These are phyloP conservation scores for Penicillium daleae DNA, from an alignment of 495 filamentous ascomycete species.

Conservation along the genomic window DNA sequence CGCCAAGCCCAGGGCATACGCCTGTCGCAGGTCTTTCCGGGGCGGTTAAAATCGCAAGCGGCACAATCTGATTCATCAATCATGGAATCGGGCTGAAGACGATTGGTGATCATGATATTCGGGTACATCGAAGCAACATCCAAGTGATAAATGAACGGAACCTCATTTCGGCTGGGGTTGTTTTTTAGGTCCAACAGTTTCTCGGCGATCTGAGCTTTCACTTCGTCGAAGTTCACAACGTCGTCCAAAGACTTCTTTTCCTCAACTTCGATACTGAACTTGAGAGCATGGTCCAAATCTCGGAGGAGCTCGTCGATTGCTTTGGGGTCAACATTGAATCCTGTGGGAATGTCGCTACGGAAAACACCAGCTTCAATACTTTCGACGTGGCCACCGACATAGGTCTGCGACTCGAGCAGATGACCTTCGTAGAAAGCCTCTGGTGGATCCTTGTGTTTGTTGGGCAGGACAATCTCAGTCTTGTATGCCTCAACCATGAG, in stretches of 20 bases:
- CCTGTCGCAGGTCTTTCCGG: conserved; percentile 95
- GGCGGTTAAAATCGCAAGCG: conserved; percentile 97
- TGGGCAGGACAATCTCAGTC: conserved; percentile 88
- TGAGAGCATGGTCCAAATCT: conserved; percentile 88
- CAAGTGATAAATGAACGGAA: conserved; percentile 94
- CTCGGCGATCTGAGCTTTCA: conserved; percentile 80
- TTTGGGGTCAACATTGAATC: conserved; percentile 83
- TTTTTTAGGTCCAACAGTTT: conserved; percentile 74
- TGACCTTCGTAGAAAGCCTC: conserved; percentile 98
- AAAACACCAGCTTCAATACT: conserved; percentile 99
- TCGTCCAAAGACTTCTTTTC: conserved; percentile 94
- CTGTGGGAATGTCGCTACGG: conserved; percentile 89
- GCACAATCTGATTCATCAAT: conserved; percentile 95
- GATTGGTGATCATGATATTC: conserved; percentile 99
- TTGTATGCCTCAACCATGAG: conserved; percentile 98
- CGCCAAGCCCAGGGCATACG: conserved; percentile 97
- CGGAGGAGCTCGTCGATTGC: conserved; percentile 86
- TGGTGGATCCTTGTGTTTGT: conserved; percentile 89
- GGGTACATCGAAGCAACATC: conserved; percentile 99
- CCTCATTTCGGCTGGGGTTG: conserved; percentile 79
- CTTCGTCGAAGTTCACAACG: conserved; percentile 88
- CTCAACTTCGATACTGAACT: conserved; percentile 91
- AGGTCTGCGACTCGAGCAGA: conserved; percentile 93
- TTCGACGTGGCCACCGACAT: conserved; percentile 98
- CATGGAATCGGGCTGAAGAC: conserved; percentile 97